phyloP scores from a whole-genome alignment of 2,329 filamentous ascomycete species.

The Phoma sp. region DNA sequence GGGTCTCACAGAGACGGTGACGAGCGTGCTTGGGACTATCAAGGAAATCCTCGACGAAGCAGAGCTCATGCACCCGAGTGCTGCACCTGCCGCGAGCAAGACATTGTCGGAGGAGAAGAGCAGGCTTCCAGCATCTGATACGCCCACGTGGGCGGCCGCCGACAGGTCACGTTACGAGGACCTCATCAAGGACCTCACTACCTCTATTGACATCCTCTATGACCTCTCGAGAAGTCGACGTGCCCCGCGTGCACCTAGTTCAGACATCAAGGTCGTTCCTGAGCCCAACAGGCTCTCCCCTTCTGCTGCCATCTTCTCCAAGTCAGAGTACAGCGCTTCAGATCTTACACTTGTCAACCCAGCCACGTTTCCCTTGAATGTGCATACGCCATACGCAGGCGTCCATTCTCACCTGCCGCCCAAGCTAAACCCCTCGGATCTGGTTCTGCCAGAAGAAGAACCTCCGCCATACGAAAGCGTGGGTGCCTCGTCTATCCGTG shows the following conservation, averaged over 20 bases:
- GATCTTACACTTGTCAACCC: slow-evolving; percentile 54
- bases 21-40: slow-evolving; percentile 79
- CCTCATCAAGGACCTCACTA: slow-evolving; percentile 74
- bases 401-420: slow-evolving; percentile 46
- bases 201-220: slow-evolving; percentile 79
- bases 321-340: slow-evolving; percentile 48
- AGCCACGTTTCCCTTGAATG: slow-evolving; percentile 38
- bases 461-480: slow-evolving; percentile 57
- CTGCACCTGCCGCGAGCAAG: slow-evolving; percentile 40
- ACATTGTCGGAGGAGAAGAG: slow-evolving; percentile 46
- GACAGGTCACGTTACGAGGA: slow-evolving; percentile 79
- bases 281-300: slow-evolving; percentile 26
- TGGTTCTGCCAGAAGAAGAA: slow-evolving; percentile 54
- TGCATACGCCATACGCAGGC: slow-evolving; percentile 18
- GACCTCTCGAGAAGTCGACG: slow-evolving; percentile 73
- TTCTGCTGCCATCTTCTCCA: slow-evolving; percentile 35
- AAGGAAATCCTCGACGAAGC: slow-evolving; percentile 80
- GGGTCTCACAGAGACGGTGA: slow-evolving; percentile 76
- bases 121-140: slow-evolving; percentile 36
- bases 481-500: slow-evolving; percentile 52
- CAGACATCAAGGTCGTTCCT: slow-evolving; percentile 26
- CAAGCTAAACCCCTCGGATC: slow-evolving; percentile 51
- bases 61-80: slow-evolving; percentile 70
- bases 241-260: slow-evolving; percentile 38
- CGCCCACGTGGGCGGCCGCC: slow-evolving; percentile 57